Conservation (phyloP, 2,329 filamentous ascomycete species). For the Exophiala xenobiotica region DNA sequence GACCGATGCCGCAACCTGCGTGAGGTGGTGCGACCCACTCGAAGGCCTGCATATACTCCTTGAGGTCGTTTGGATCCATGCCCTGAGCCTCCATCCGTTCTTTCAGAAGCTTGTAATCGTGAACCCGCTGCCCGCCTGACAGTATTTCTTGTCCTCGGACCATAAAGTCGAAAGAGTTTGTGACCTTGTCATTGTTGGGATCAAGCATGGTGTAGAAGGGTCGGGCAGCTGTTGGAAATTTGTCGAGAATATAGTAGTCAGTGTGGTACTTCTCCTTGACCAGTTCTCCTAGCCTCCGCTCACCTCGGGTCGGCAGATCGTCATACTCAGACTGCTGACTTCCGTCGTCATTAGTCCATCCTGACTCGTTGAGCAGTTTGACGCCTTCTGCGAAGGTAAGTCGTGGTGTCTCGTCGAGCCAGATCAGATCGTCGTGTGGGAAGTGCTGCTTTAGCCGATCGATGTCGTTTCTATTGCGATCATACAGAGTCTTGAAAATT, state of each 20-base stretch:
- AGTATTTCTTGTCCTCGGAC: slow-evolving; percentile 80
- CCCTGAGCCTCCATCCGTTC: slow-evolving; percentile 68
- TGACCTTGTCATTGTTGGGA: slow-evolving; percentile 62
- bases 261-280: slow-evolving; percentile 75
- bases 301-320: slow-evolving; percentile 73
- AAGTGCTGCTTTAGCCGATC: slow-evolving; percentile 71
- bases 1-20: slow-evolving; percentile 75
- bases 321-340: slow-evolving; percentile 66
- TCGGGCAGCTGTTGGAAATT: slow-evolving; percentile 72
- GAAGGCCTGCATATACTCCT: slow-evolving; percentile 76
- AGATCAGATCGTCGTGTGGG: slow-evolving; percentile 74
- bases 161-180: slow-evolving; percentile 86
- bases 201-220: slow-evolving; percentile 83
- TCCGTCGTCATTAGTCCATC: slow-evolving; percentile 64
- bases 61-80: slow-evolving; percentile 68
- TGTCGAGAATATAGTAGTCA: slow-evolving; percentile 83
- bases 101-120: slow-evolving; percentile 66
- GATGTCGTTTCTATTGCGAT: slow-evolving; percentile 63
- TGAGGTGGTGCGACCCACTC: slow-evolving; percentile 77
- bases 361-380: slow-evolving; percentile 67
- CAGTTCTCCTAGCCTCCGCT: slow-evolving; percentile 72
- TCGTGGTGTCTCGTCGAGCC: slow-evolving; percentile 72
- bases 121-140: slow-evolving; percentile 79
- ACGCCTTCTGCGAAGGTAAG: slow-evolving; percentile 72
- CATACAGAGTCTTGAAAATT: slow-evolving; percentile 66